phyloP scores from a whole-genome alignment of 2,329 filamentous ascomycete species.

The Scleromitrula shiraiana region DNA sequence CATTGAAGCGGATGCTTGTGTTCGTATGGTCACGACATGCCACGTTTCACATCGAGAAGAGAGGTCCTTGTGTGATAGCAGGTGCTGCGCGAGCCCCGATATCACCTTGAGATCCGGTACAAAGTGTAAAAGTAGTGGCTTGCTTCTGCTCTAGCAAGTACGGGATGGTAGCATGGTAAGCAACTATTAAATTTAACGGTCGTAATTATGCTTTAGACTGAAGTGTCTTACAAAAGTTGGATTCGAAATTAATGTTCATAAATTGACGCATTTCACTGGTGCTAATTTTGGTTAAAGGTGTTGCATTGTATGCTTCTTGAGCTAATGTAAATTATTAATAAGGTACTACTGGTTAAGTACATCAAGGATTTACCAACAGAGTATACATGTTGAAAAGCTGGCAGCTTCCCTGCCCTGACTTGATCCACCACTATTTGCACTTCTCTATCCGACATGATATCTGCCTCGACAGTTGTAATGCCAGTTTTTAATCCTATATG shows the following conservation, averaged over 20 bases:
- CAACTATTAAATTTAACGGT: not conserved
- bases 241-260: not conserved
- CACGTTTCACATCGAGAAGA: conserved; percentile 30
- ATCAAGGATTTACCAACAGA: conserved; percentile 20
- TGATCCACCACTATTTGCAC: conserved; percentile 31
- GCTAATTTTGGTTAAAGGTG: not conserved
- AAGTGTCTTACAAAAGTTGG: not conserved
- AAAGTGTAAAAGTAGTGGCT: conserved; percentile 30
- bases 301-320: not conserved
- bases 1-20: conserved; percentile 34
- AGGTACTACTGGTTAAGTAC: not conserved
- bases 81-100: conserved; percentile 18
- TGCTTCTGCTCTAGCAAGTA: conserved; percentile 29
- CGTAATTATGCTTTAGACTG: not conserved
- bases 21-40: conserved; percentile 26
- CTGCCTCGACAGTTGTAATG: not conserved
- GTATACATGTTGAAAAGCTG: conserved; percentile 34
- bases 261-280: not conserved
- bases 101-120: conserved; percentile 28
- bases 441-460: conserved; percentile 18
- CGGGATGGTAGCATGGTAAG: conserved; percentile 23
- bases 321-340: not conserved
- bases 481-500: conserved; percentile 24
- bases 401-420: conserved; percentile 30
- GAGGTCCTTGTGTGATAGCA: conserved; percentile 31